Evolutionary conservation across 257 asterid species (phyloP).

Genomic region (Capsicum rhomboideum): DNA sequence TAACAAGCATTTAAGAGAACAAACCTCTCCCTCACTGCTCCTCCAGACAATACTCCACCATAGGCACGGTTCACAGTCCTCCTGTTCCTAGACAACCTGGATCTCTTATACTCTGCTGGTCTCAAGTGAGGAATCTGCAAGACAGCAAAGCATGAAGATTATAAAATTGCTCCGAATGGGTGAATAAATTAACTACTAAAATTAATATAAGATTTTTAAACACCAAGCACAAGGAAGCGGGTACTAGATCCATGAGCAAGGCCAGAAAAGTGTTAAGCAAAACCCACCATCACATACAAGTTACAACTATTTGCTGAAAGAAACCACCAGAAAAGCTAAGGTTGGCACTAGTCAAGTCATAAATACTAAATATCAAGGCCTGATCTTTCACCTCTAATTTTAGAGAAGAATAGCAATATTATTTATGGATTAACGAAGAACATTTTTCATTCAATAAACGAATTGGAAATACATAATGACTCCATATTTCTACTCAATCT

Average conservation of each 20-base stretch:
- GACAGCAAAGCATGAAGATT: neutral
- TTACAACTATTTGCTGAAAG: neutral
- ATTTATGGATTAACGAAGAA: neutral
- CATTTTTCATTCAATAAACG: neutral
- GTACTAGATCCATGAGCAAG: neutral
- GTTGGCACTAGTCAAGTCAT: neutral
- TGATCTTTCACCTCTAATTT: too few species aligned
- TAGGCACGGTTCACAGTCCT: constrained; percentile 33
- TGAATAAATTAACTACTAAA: neutral
- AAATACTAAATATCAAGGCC: neutral
- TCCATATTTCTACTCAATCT: neutral
- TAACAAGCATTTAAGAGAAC: neutral
- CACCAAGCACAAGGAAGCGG: neutral
- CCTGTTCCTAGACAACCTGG: constrained; percentile 28
- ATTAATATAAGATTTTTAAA: neutral
- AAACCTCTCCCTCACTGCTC: constrained; percentile 31
- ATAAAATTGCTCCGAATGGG: neutral
- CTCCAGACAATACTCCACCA: constrained; percentile 33
- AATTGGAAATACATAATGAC: neutral
- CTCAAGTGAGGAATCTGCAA: constrained; percentile 34
- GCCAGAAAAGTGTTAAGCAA: neutral
- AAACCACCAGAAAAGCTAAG: neutral
- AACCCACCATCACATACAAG: neutral
- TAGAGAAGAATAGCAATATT: neutral
- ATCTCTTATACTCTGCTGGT: constrained; percentile 33